Evolutionary conservation across 805 yeast species (phyloP).

Genomic region (Candida berthetii): DNA sequence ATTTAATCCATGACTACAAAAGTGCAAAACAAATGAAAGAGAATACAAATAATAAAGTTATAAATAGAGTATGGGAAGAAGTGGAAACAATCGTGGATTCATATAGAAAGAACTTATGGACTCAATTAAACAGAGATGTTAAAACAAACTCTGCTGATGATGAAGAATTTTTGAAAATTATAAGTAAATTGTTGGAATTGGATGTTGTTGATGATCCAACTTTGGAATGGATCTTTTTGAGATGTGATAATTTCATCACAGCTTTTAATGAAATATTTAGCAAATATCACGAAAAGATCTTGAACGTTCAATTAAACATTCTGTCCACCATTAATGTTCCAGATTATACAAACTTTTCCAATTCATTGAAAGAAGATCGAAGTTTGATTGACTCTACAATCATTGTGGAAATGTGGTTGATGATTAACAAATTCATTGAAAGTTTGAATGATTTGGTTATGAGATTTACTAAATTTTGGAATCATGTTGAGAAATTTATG

Average conservation of each 20-base stretch:
- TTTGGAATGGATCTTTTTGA: conserved; percentile 51
- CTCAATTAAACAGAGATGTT: conserved; percentile 25
- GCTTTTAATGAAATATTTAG: conserved; percentile 35
- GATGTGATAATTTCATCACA: conserved; percentile 31
- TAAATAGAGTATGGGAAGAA: conserved; percentile 48
- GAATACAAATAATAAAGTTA: conserved; percentile 25
- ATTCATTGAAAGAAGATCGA: conserved; percentile 10
- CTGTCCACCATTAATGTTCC: conserved; percentile 29
- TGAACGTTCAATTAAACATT: conserved; percentile 33
- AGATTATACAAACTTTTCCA: conserved; percentile 23
- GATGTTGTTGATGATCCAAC: conserved; percentile 65
- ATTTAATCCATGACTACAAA: conserved; percentile 50
- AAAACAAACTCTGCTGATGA: conserved; percentile 11
- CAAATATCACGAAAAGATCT: conserved; percentile 32
- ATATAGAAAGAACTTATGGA: conserved; percentile 52
- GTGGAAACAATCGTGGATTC: conserved; percentile 46
- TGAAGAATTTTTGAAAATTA: conserved; percentile 31
- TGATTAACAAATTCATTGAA: conserved; percentile 32
- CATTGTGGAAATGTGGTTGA: conserved; percentile 55
- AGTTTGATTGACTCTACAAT: conserved; percentile 45
- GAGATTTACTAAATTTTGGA: conserved; percentile 46
- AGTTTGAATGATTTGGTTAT: conserved; percentile 31
- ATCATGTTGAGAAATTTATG: conserved; percentile 46
- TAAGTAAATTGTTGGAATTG: conserved; percentile 54
- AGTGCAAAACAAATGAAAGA: conserved; percentile 33